Conservation (phyloP, 225 moss, liverwort and hornwort genomes). For the Sphagnum contortum region DNA sequence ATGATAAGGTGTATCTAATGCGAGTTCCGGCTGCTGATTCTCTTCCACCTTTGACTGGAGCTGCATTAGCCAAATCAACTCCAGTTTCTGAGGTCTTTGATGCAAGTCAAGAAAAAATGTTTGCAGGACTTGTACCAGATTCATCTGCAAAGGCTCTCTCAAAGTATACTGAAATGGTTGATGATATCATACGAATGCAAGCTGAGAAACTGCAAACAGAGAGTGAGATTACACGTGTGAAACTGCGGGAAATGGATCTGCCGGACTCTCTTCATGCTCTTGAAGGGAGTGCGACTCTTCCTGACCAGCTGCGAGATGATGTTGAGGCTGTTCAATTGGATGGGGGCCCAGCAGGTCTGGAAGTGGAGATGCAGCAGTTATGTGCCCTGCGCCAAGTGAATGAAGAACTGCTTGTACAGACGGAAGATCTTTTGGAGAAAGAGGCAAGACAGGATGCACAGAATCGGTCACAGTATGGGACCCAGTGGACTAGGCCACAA, state of each 20-base stretch:
- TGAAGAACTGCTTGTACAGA: slow-evolving; percentile 89
- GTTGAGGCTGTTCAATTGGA: slow-evolving; percentile 98
- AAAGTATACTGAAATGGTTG: slow-evolving; percentile 99
- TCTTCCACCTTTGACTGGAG: slow-evolving; percentile 77
- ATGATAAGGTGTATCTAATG: slow-evolving; percentile 95
- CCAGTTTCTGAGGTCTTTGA: slow-evolving; percentile 80
- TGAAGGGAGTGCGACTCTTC: slow-evolving; percentile 71
- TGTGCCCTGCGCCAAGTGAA: slow-evolving; percentile 89
- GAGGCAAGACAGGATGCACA: slow-evolving; percentile 93
- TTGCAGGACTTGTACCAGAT: slow-evolving; percentile 90
- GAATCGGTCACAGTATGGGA: slow-evolving; percentile 91
- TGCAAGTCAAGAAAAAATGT: slow-evolving; percentile 96
- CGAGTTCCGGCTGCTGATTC: slow-evolving; percentile 78
- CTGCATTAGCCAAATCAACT: slow-evolving; percentile 81
- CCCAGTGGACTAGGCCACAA: slow-evolving; percentile 90
- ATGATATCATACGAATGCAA: slow-evolving; percentile 81
- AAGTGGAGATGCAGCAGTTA: slow-evolving; percentile 87
- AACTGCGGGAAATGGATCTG: slow-evolving; percentile 90
- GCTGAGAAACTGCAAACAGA: slow-evolving; percentile 97
- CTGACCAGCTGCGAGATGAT: slow-evolving; percentile 87
- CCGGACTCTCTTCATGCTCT: slow-evolving; percentile 88
- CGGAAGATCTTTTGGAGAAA: slow-evolving; percentile 88
- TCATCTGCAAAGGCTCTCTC: slow-evolving; percentile 99
- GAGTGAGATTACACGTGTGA: slow-evolving; percentile 94
- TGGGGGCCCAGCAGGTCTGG: slow-evolving; percentile 78